Percentiles rank a stretch among this genome's conserved stretches.
These are phyloP conservation scores for Anethum foeniculum DNA, from an alignment of 140 eudicot genomes.

Conservation along the genomic window DNA sequence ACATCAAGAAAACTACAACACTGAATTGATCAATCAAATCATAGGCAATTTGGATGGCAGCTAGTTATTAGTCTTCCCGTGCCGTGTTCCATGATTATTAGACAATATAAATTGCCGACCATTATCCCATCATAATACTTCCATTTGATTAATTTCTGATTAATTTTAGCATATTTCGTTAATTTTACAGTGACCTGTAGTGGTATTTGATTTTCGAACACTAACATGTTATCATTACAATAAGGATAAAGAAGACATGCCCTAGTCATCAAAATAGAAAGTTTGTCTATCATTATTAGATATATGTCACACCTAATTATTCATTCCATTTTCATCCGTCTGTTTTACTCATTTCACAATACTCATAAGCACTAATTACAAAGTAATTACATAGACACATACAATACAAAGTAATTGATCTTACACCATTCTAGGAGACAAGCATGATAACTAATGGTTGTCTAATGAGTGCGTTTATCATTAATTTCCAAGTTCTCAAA, in stretches of 20 bases:
- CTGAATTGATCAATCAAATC: background rate
- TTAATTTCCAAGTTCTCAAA: no score
- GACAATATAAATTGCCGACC: slow-evolving; percentile 1
- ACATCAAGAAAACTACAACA: background rate
- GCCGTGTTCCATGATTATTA: background rate
- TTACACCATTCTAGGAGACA: no score
- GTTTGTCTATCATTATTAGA: background rate
- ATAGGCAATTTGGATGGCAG: background rate
- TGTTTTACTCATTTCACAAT: background rate
- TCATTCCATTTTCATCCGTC: background rate
- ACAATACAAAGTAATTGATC: no score
- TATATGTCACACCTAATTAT: background rate
- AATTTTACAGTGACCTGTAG: background rate
- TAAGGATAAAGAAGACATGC: background rate
- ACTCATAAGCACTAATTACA: no score
- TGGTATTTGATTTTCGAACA: background rate
- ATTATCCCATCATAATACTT: background rate
- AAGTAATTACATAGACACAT: no score
- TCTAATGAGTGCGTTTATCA: no score
- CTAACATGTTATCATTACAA: background rate
- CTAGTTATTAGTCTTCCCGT: background rate
- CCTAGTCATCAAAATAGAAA: background rate
- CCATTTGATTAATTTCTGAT: background rate
- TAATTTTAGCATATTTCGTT: no score
- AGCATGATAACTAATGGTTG: no score